Evolutionary conservation across 768 basidiomycete genomes (phyloP), one percentile per base, ranked within the genome.

Genomic region (Fibroporia radiculosa): DNA sequence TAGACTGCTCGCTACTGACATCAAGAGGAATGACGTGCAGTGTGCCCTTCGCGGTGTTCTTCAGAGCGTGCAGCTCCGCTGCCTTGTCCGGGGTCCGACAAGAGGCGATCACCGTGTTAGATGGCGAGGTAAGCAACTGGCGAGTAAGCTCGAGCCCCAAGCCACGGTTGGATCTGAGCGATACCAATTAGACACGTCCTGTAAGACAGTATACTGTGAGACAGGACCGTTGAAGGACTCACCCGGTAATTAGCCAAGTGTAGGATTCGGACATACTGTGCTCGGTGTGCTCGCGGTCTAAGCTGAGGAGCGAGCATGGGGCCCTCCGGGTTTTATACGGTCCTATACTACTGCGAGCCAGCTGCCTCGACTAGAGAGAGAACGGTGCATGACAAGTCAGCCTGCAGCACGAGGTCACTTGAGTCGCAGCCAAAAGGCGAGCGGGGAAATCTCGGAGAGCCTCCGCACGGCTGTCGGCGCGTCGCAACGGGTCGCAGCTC

Each of bases 21-120:
- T 69, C 66, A 11, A 69, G 51, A 26, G 53, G 35, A 5, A 68
- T 47, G 34, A 70, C 45, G 41, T 69, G 60, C 5, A 70, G 54
- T 3, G 31, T 54, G 7, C 62, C 67, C 35, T 53, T 45, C 27
- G 50, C 38, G 12, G 38, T 41, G 20, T 40, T 31, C 16, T 49
- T 38, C 8, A 64, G 53, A 2, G 48, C 53, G 12, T 57, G 38
- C 23, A 63, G 50, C 0, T 31, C 50, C 2, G 28, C 42, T 0
- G 63, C 61, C 2, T 28, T 44, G 11, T 49, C 47, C 4, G 61
- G 60, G 26, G 47, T 58, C 6, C 62, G 56, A 45, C 60, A 63
- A 4, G 62, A 47, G 1, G 63, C 64, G 31, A 66, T 58, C 27
- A 66, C 51, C 2, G 45, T 22, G 27, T n/a, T 16, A 4, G 51